Evolutionary conservation across 202 grass and related monocot genomes (phyloP).

Genomic region (Panicum hallii): DNA sequence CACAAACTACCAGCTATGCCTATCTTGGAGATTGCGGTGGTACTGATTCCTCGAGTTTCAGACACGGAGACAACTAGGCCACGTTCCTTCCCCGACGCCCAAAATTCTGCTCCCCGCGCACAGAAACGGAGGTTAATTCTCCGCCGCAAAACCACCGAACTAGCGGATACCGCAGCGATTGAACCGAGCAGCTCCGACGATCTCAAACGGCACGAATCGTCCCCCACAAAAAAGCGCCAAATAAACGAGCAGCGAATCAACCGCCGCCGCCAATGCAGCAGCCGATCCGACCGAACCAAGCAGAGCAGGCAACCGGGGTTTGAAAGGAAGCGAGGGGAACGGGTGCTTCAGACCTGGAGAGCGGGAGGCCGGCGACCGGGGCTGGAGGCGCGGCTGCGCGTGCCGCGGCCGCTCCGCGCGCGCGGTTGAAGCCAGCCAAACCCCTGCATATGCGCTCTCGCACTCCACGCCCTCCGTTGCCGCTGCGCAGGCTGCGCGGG

Average conservation of each 20-base stretch:
- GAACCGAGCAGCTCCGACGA: neutral
- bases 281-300: conserved; percentile 12
- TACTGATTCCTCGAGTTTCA: neutral
- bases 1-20: neutral
- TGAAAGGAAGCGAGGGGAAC: neutral
- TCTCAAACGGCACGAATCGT: neutral
- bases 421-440: conserved; percentile 27
- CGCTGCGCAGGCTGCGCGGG: neutral
- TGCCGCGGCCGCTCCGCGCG: neutral
- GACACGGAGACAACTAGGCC: neutral
- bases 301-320: neutral
- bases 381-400: neutral
- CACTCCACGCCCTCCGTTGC: conserved; percentile 53
- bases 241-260: neutral
- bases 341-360: conserved; percentile 42
- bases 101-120: neutral
- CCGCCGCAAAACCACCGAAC: neutral
- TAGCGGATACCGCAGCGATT: neutral
- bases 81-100: neutral
- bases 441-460: conserved; percentile 41
- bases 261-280: neutral
- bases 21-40: neutral
- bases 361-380: conserved; percentile 11
- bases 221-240: neutral
- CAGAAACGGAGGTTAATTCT: neutral